Evolutionary conservation across 805 yeast species (phyloP).

Genomic region (Spathaspora arborariae): DNA sequence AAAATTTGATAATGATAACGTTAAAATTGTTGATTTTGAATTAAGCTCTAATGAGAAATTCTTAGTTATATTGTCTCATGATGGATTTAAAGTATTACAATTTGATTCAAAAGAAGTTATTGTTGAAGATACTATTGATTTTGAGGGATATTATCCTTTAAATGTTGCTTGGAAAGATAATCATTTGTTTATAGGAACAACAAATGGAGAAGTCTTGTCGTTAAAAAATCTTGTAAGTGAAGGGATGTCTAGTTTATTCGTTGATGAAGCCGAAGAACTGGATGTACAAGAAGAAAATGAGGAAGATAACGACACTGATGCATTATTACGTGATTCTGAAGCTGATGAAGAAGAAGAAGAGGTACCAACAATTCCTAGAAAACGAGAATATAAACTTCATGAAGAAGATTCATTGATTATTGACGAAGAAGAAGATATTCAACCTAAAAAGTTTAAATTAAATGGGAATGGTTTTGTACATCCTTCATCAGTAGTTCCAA

Average conservation of each 20-base stretch:
- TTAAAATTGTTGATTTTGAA: slow-evolving; percentile 10
- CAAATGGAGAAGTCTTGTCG: slow-evolving; percentile 35
- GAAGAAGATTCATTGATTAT: slow-evolving; percentile 34
- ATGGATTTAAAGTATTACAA: slow-evolving; percentile 48
- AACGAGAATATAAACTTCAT: slow-evolving; percentile 12
- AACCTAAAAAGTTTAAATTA: slow-evolving; percentile 2
- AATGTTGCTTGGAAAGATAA: slow-evolving; percentile 26
- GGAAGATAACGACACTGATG: slow-evolving; percentile 8
- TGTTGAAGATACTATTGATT: slow-evolving; percentile 10
- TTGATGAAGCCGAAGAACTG: slow-evolving; percentile 14
- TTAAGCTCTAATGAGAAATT: slow-evolving; percentile 1
- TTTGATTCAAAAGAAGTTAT: slow-evolving; percentile 29
- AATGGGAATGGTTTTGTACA: background rate
- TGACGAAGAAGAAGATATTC: slow-evolving; percentile 21
- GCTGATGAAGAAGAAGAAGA: slow-evolving; percentile 5
- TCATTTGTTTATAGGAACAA: slow-evolving; percentile 39
- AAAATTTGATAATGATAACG: slow-evolving; percentile 3
- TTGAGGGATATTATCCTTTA: slow-evolving; percentile 25
- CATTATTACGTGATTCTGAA: slow-evolving; percentile 8
- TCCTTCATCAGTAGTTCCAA: background rate
- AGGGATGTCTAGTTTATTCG: slow-evolving; percentile 27
- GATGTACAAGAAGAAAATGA: slow-evolving; percentile 29
- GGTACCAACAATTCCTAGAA: slow-evolving; percentile 1
- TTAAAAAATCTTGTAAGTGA: slow-evolving; percentile 23
- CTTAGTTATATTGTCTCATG: slow-evolving; percentile 4